Conservation (phyloP, 768 basidiomycete genomes). For the Coprinopsis strossmayeri region DNA sequence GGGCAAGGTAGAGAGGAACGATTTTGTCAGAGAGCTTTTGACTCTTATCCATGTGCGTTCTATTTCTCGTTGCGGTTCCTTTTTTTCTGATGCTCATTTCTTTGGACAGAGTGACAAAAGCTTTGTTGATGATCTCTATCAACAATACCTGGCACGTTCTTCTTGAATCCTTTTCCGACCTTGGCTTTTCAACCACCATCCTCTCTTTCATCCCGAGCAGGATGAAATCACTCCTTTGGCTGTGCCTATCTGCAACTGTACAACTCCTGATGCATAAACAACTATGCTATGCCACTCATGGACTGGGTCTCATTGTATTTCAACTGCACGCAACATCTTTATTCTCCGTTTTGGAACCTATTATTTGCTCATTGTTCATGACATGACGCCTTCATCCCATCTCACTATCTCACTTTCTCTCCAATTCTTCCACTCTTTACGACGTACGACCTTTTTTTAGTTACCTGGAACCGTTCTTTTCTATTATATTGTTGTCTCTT, state of each 20-base stretch:
- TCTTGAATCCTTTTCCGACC: not conserved
- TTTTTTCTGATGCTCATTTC: too few relatives aligned
- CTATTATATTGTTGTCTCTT: not conserved
- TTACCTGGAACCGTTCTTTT: too few relatives aligned
- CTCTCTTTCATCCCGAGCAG: too few relatives aligned
- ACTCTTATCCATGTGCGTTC: slow-evolving; percentile 49
- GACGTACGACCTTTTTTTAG: not conserved
- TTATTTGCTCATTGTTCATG: not conserved
- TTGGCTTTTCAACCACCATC: not conserved
- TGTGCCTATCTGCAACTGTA: not conserved
- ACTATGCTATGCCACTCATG: not conserved
- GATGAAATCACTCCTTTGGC: not conserved
- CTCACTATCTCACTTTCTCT: not conserved
- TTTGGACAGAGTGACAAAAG: slow-evolving; percentile 48
- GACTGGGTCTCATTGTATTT: not conserved
- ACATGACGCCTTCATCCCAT: not conserved
- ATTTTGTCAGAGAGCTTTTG: slow-evolving; percentile 54
- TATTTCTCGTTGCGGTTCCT: not conserved
- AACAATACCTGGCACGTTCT: slow-evolving; percentile 2
- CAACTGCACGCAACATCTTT: not conserved
- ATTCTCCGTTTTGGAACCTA: not conserved
- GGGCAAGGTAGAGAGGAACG: slow-evolving; percentile 38
- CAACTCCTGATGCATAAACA: not conserved
- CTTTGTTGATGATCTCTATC: slow-evolving; percentile 45
- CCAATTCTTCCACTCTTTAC: not conserved